These are phyloP conservation scores for Roridomyces roridus DNA, from an alignment of 768 basidiomycete species.

Conservation along the genomic window DNA sequence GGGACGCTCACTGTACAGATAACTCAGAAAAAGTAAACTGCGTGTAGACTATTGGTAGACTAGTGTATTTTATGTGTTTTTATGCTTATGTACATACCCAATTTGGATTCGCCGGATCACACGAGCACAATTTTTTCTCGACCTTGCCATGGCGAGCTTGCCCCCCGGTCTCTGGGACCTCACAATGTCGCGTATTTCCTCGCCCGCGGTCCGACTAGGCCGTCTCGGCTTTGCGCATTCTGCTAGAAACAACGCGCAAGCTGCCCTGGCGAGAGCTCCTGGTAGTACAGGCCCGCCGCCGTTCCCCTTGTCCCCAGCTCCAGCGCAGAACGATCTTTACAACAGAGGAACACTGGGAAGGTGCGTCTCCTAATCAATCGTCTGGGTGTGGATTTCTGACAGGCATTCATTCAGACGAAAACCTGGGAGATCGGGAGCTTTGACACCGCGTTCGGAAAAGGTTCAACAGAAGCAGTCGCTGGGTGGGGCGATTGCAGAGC, in stretches of 20 bases:
- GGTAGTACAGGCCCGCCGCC: not conserved
- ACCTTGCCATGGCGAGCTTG: not conserved
- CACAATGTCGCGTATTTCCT: constrained; percentile 20
- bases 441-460: constrained; percentile 22
- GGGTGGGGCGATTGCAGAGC: constrained; percentile 29
- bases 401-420: constrained; percentile 13
- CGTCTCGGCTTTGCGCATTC: constrained; percentile 24
- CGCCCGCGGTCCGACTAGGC: constrained; percentile 4
- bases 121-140: no score
- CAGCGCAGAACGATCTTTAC: not conserved
- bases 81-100: no score
- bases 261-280: constrained; percentile 8
- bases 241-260: constrained; percentile 17
- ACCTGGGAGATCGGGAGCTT: constrained; percentile 12
- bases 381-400: no score
- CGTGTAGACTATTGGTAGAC: no score
- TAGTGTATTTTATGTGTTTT: no score
- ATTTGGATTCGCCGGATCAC: no score
- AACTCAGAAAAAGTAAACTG: no score
- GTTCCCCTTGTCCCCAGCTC: not conserved
- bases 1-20: constrained; percentile 20
- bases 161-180: constrained; percentile 26
- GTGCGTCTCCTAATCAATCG: not conserved
- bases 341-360: constrained; percentile 13
- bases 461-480: not conserved